Base-by-base conservation (phyloP, 2,329 filamentous ascomycete species). In the Coccinonectria pachysandricola region DNA sequence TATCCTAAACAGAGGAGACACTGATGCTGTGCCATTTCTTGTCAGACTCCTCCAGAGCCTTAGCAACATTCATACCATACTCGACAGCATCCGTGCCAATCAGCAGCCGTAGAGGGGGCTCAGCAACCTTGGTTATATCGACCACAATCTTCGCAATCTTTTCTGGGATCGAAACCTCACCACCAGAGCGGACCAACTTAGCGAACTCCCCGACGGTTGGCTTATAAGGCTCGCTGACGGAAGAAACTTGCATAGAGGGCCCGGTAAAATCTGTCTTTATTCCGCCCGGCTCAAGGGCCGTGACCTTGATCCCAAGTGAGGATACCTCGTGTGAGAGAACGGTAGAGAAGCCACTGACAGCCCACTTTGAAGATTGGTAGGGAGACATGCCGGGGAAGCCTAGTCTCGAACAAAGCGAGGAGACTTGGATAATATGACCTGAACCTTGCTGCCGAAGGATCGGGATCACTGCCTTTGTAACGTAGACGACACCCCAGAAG, bases 401-500 rank as follows among this genome's bases (percentile, higher is more conserved):
- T 2, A 52, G 12, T 21, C 56, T 42, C 2, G 56, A 56, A 8
- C 54, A 57, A 2, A 61, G 28, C 1, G 46, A 54, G 0, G 58
- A 59, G 5, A 63, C 45, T 19, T 62, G 56, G 14, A 60, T 48
- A 14, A 64, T 57, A 13, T 52, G 45, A 34, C 52, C 32, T 2
- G 37, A 39, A 3, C 39, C 34, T 31, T 48, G 49, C 13, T 36
- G 26, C 1, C 54, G 43, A 36, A 62, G 38, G 0, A 55, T 43
- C 3, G 54, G 49, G 4, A 59, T 32, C 2, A 51, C 52, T 4
- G 56, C 55, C 6, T 53, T 57, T 5, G 68, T 73, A 1, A 73
- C 62, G 22, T 66, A 57, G 4, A 75, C 45, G 1, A 72, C 48
- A 3, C 72, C 71, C 30, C 69, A 72, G 42, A 75, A 67, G 40